Evolutionary conservation across 2,329 filamentous ascomycete genomes (phyloP).

Genomic region (Botrytis paeoniae): DNA sequence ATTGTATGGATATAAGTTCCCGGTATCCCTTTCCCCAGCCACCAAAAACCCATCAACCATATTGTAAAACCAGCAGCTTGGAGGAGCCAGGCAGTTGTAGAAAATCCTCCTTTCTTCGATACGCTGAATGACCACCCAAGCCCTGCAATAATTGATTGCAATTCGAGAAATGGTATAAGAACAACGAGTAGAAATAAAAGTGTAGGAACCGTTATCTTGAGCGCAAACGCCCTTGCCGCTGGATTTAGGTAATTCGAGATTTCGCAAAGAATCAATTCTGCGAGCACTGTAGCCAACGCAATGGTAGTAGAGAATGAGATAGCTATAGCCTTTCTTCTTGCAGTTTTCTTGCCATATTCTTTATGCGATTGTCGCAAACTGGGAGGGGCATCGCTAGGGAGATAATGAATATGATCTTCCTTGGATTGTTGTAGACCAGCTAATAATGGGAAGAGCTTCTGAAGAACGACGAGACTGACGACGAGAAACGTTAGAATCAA

Average conservation of each 20-base stretch:
- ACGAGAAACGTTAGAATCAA: conserved; percentile 68
- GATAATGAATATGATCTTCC: conserved; percentile 58
- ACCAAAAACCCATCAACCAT: conserved; percentile 78
- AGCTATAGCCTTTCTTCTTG: conserved; percentile 53
- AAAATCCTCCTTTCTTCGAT: conserved; percentile 53
- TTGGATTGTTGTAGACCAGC: conserved; percentile 50
- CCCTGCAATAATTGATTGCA: conserved; percentile 53
- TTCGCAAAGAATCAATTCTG: conserved; percentile 78
- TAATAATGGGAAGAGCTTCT: conserved; percentile 71
- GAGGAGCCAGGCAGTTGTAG: conserved; percentile 61
- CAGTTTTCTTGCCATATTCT: conserved; percentile 53
- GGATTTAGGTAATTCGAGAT: conserved; percentile 73
- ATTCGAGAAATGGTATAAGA: conserved; percentile 74
- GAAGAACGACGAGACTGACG: conserved; percentile 60
- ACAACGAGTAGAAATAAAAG: conserved; percentile 71
- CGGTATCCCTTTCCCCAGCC: conserved; percentile 63
- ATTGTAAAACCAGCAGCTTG: conserved; percentile 59
- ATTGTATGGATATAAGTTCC: conserved; percentile 48
- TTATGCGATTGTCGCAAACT: conserved; percentile 57
- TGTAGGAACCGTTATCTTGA: conserved; percentile 66
- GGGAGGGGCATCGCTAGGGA: conserved; percentile 60
- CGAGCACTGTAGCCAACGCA: conserved; percentile 72
- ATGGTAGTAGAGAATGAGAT: conserved; percentile 73
- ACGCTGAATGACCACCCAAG: conserved; percentile 62
- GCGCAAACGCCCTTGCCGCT: conserved; percentile 62